Evolutionary conservation across 768 basidiomycete genomes (phyloP), one percentile per base, ranked within the genome.

Genomic region (Rhodocollybia butyracea): DNA sequence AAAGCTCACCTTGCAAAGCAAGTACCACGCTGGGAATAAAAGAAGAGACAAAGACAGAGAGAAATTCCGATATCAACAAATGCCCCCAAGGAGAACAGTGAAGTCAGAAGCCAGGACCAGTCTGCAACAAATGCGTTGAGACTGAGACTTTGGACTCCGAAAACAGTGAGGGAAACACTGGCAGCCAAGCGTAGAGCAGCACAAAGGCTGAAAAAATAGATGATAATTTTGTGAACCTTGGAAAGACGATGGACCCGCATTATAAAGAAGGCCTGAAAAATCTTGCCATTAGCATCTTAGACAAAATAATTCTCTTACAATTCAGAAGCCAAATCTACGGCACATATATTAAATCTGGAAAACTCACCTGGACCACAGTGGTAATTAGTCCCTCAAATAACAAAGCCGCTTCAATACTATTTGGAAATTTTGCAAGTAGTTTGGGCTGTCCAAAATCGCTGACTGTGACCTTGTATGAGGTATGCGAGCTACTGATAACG

Each of bases 61-160:
- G 46, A 26, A 30, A 47, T 30, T 1, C 46, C 46, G 8, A 47
- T 13, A 19, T 31, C 46, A 2, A 31, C 30, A 5, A 32, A 47
- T 6, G 29, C 15, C 15, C 29, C 46, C 29, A 47, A 8, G 4
- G 46, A 17, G 19, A 46, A 46, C 27, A 46, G 29, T n/a, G 45
- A 29, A 15, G 45, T 46, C 27, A 46, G 19, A 29, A 47, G 46
- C 46, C 46, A 47, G 4, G 46, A 47, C 46, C 46, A 47, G 30
- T 47, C 7, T 0, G 17, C 46, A 19, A 47, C 29, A 19, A 17
- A 47, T 12, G 13, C 30, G 13, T 26, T 21, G 21, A 10, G 11
- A 12, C 29, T 47, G 4, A 5, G 2, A 31, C 19, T 21, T 29
- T 47, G 27, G 5, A 47, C 13, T 12, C 46, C 29, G n/a, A 30